Conservation (phyloP, 169 alveolate species). For the Cardiosporidium cionae region DNA sequence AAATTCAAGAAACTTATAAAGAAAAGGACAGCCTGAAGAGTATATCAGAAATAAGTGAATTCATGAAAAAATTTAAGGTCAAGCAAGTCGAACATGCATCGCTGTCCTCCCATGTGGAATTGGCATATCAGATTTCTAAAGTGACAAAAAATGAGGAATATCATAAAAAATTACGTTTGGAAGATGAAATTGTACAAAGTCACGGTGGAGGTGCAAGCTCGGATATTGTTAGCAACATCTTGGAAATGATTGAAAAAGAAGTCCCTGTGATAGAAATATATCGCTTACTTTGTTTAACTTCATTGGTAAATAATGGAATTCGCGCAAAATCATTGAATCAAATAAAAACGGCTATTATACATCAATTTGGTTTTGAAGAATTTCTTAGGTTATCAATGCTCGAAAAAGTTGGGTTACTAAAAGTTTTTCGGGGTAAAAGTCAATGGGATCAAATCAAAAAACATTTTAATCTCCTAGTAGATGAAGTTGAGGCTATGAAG, state of each 20-base stretch:
- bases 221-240: neutral
- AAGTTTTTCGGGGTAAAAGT: conserved; percentile 11
- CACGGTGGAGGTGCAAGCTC: conserved; percentile 12
- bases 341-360: conserved; percentile 18
- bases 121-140: conserved; percentile 63
- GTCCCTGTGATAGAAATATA: conserved; percentile 35
- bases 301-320: conserved; percentile 41
- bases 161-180: conserved; percentile 55
- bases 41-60: conserved; percentile 67
- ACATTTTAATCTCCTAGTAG: conserved; percentile 31
- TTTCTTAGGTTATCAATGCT: conserved; percentile 28
- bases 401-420: conserved; percentile 42
- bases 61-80: conserved; percentile 61
- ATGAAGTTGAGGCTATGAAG: conserved; percentile 29
- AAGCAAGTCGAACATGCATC: conserved; percentile 74
- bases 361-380: conserved; percentile 40
- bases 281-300: conserved; percentile 46
- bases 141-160: conserved; percentile 49
- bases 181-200: conserved; percentile 51
- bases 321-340: conserved; percentile 23
- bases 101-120: conserved; percentile 70
- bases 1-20: conserved; percentile 63
- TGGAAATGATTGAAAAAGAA: conserved; percentile 19
- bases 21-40: conserved; percentile 66
- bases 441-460: conserved; percentile 23